These are phyloP conservation scores for Coniella lustricola DNA, from an alignment of 2,329 filamentous ascomycete genomes.

Conservation along the genomic window DNA sequence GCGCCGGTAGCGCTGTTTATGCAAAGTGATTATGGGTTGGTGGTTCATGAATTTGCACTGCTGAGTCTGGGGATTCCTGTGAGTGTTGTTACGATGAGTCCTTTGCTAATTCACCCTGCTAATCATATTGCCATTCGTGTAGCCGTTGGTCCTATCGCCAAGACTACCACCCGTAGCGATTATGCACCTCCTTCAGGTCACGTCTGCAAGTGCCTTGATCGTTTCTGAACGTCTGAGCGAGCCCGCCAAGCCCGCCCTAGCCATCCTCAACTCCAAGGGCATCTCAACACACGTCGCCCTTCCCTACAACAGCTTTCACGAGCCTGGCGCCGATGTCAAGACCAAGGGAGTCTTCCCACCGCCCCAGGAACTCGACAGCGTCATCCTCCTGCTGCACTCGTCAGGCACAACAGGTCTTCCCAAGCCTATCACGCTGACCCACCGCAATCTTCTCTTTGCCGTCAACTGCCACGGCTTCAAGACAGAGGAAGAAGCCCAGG, in stretches of 20 bases:
- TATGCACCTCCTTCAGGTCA: not conserved
- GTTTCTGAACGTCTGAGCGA: not conserved
- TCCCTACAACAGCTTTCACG: no score
- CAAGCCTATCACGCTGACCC: not conserved
- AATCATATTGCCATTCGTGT: no score
- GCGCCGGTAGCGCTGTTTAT: not conserved
- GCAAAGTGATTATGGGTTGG: not conserved
- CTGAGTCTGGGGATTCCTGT: not conserved
- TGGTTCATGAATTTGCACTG: not conserved
- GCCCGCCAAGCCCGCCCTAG: not conserved
- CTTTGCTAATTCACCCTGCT: not conserved
- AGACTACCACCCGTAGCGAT: not conserved
- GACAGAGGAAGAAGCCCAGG: not conserved
- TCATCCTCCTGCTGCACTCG: not conserved
- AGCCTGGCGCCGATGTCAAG: not conserved
- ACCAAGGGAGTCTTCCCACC: not conserved
- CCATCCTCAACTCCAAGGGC: not conserved
- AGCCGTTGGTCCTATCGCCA: not conserved
- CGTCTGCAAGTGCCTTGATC: not conserved
- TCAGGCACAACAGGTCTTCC: slow-evolving; percentile 1
- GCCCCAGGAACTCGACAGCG: not conserved
- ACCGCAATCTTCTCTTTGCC: not conserved
- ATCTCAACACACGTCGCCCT: not conserved
- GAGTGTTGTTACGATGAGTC: not conserved
- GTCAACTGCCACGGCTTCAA: not conserved